Evolutionary conservation across 2,329 filamentous ascomycete species (phyloP), one percentile per base, ranked within the genome.

Genomic region (Coleophoma crateriformis): DNA sequence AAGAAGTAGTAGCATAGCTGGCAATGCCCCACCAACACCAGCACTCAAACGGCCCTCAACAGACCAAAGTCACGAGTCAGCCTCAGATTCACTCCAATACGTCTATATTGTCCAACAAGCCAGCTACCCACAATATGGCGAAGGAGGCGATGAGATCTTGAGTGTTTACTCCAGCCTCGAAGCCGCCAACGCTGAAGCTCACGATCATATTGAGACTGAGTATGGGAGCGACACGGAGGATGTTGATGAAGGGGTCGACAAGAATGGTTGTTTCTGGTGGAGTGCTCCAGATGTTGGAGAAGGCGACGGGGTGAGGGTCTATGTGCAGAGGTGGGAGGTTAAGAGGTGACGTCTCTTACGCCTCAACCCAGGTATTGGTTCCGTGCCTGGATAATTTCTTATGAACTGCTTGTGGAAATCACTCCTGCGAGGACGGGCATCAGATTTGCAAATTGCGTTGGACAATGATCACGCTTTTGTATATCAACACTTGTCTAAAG

Each of bases 261-360:
- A 44, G 14, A 27, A 44, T 14, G 41, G 41, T 5, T 44, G 41
- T 27, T 44, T 44, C 41, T 44, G 41, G 41, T 44, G 41, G 41
- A 44, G 41, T 15, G 41, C 41, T 44, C 19, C 19, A 5, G 41
- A 44, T 15, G 41, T 44, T 7, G 41, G 41, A 14, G 41, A 44
- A 20, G 41, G 41, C 12, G 41, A 44, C 32, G 41, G 20, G 11
- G 41, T 44, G 7, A 44, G 27, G 20, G 41, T 44, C 7, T 44
- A 44, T 44, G 41, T 44, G 20, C 20, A 32, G 12, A 44, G 15
- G 15, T 44, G 41, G 41, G 41, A 44, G 20, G 41, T 44, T 10
- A 27, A 27, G 27, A 27, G 27, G 27, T 27, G 27, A 27, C 27
- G 8, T 7, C 27, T 27, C 19, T 2, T 19, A 19, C 19, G 19